Percentiles rank a stretch among this genome's conserved stretches.
These are phyloP conservation scores for Mucor sp. DNA, from an alignment of 371 early-diverging fungal species.

Conservation along the genomic window DNA sequence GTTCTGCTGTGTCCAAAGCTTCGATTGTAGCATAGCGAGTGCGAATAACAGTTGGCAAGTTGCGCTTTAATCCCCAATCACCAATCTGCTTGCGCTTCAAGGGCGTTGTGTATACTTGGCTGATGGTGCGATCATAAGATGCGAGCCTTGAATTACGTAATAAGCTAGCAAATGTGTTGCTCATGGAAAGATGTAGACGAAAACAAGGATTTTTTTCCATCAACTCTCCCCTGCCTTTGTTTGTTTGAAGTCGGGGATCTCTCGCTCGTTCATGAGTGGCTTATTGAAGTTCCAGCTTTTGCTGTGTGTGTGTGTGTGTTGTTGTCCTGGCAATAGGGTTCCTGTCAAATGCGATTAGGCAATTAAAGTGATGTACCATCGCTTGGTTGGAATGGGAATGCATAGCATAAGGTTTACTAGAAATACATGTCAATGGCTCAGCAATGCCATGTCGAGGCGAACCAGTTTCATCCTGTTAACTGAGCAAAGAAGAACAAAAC, in stretches of 20 bases:
- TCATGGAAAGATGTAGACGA: background rate
- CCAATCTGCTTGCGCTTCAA: slow-evolving; percentile 54
- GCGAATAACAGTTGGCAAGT: slow-evolving; percentile 65
- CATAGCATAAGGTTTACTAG: background rate
- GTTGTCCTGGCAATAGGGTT: background rate
- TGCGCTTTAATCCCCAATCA: slow-evolving; percentile 83
- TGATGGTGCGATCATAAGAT: slow-evolving; percentile 65
- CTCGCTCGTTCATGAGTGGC: background rate
- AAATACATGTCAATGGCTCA: background rate
- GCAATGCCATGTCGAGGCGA: background rate
- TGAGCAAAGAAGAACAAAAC: background rate
- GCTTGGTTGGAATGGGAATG: background rate
- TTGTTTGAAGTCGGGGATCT: slow-evolving; percentile 1
- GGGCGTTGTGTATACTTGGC: slow-evolving; percentile 75
- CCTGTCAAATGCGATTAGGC: background rate
- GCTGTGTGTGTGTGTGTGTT: too few species aligned
- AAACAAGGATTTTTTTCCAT: background rate
- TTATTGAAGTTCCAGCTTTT: background rate
- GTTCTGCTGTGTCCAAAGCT: slow-evolving; percentile 73
- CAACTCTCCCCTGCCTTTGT: background rate
- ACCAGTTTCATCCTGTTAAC: background rate
- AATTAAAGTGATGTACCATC: background rate
- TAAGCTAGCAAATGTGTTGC: slow-evolving; percentile 60
- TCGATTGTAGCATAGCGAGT: slow-evolving; percentile 62
- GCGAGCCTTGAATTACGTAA: slow-evolving; percentile 76